phyloP scores from a whole-genome alignment of 2,329 filamentous ascomycete genomes.

The Fusarium miscanthi region DNA sequence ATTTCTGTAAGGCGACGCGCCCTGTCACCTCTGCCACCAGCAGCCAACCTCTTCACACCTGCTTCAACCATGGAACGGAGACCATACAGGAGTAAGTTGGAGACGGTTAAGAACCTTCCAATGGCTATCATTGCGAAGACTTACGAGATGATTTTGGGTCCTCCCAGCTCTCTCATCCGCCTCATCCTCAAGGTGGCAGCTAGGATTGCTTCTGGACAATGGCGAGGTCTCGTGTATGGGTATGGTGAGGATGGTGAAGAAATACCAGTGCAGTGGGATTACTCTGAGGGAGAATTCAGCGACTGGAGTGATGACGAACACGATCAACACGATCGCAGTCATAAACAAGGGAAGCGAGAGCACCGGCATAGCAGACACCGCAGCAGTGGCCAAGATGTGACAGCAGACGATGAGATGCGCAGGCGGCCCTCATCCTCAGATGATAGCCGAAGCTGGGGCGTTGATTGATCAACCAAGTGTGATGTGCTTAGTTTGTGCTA shows the following conservation, averaged over 20 bases:
- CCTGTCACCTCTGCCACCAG: slow-evolving; percentile 74
- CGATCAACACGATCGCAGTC: slow-evolving; percentile 26
- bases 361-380: slow-evolving; percentile 23
- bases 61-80: slow-evolving; percentile 55
- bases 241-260: slow-evolving; percentile 63
- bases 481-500: background rate
- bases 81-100: slow-evolving; percentile 38
- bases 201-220: slow-evolving; percentile 73
- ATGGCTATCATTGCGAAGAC: slow-evolving; percentile 80
- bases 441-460: slow-evolving; percentile 43
- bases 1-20: slow-evolving; percentile 55
- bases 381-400: background rate
- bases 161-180: slow-evolving; percentile 81
- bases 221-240: slow-evolving; percentile 69
- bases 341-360: slow-evolving; percentile 15
- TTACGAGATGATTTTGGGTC: slow-evolving; percentile 78
- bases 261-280: slow-evolving; percentile 71
- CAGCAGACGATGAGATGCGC: background rate
- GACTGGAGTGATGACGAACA: slow-evolving; percentile 67
- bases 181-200: slow-evolving; percentile 86
- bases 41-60: slow-evolving; percentile 69
- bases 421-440: slow-evolving; percentile 38
- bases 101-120: slow-evolving; percentile 41
- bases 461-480: slow-evolving; percentile 32
- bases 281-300: slow-evolving; percentile 66